Evolutionary conservation across 768 basidiomycete species (phyloP), one percentile per base, ranked within the genome.

Genomic region (Pleurotus giganteus): DNA sequence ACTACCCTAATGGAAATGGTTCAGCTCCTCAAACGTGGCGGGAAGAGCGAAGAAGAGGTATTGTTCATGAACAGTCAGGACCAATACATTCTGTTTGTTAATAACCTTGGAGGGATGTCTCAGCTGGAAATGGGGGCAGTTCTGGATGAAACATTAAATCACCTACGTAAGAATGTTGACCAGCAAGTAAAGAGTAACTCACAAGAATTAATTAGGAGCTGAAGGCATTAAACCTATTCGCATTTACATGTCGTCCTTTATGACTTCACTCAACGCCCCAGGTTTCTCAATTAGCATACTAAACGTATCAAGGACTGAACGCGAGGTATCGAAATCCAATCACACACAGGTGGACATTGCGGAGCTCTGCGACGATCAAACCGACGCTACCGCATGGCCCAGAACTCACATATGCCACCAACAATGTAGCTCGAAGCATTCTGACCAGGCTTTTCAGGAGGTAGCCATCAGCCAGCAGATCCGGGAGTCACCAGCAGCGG

Each of bases 211-310:
- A 26, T 11, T 43, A 79, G 74, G 58, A 4, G 58, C 54, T 1
- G 49, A 59, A 8, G 46, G 63, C 21, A 68, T 81, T 27, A 56
- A 60, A 39, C 80, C 76, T 0, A 57, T 63, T 13, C 67, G 81
- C 15, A 69, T 81, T 8, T 80, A 80, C 61, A 65, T 69, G 5
- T 76, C 79, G 3, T 65, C 76, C 2, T 84, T 76, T 64, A 83
- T 84, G 80, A 82, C 82, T 2, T 81, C 80, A 6, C 73, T 84
- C 56, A 83, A 83, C 61, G 79, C 79, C n/a, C 82, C 83, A 1
- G 81, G 81, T 23, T 78, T 83, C 61, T 82, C 80, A 2, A 65
- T 82, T 37, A 80, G 79, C 13, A 62, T 82, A 3, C 68, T 82
- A 11, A 82, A 83, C 58, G 58, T 76, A 23, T 71, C 76, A n/a